phyloP scores from a whole-genome alignment of 2,329 filamentous ascomycete genomes.

The Neofusicoccum laricinum region DNA sequence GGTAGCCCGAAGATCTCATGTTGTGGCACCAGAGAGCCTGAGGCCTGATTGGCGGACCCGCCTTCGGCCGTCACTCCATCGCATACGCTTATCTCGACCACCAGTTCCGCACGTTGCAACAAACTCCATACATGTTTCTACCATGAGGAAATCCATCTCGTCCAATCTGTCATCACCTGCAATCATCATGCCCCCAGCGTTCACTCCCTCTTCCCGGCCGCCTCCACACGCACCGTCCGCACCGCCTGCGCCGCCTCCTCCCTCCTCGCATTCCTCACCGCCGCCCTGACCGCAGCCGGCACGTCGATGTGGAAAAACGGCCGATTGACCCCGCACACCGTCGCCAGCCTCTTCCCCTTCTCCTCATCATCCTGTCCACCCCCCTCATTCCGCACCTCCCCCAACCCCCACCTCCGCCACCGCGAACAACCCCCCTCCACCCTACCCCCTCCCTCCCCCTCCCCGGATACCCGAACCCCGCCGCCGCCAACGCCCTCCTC shows the following conservation, averaged over 20 bases:
- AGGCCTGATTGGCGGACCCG: no score
- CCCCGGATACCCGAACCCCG: conserved; percentile 78
- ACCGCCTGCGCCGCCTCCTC: background rate
- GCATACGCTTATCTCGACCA: no score
- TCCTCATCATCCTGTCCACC: conserved; percentile 21
- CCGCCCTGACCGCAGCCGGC: conserved; percentile 24
- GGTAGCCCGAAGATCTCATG: no score
- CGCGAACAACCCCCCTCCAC: background rate
- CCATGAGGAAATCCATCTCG: no score
- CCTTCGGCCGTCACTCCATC: no score
- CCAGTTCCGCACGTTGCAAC: no score
- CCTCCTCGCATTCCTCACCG: conserved; percentile 15
- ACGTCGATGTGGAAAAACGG: conserved; percentile 30
- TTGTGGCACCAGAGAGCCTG: no score
- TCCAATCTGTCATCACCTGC: no score
- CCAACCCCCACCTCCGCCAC: conserved; percentile 21
- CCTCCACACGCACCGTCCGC: background rate
- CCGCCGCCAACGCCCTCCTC: conserved; percentile 80
- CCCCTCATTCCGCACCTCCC: conserved; percentile 6
- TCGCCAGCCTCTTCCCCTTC: conserved; percentile 4
- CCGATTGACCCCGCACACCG: conserved; percentile 25
- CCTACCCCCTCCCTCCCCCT: background rate
- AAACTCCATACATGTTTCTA: no score
- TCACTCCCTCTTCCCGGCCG: background rate
- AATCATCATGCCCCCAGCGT: no score